phyloP scores from a whole-genome alignment of 306 rosid species.

The Pachyrhizus erosus region DNA sequence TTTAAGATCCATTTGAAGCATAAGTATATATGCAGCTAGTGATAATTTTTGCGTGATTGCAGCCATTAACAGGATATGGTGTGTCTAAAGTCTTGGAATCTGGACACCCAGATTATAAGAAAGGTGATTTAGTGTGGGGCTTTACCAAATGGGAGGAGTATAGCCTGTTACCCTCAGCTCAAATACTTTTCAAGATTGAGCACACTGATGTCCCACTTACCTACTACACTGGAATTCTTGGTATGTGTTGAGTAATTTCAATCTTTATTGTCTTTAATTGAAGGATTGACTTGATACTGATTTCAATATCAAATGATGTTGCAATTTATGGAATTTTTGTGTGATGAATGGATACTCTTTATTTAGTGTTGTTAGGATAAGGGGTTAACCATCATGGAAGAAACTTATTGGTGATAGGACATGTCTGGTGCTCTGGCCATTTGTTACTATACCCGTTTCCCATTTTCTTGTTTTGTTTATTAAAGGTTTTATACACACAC shows the following conservation, averaged over 20 bases:
- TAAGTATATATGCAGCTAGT: neutral
- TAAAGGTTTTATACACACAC: neutral
- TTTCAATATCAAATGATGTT: neutral
- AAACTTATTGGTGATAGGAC: neutral
- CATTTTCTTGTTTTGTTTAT: neutral
- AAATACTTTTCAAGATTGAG: conserved; percentile 47
- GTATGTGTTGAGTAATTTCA: conserved; percentile 23
- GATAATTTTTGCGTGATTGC: neutral
- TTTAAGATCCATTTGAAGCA: too few relatives aligned
- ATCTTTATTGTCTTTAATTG: neutral
- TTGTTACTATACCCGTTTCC: neutral
- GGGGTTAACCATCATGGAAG: neutral
- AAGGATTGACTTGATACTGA: neutral
- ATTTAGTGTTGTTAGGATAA: neutral
- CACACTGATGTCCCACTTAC: conserved; percentile 48
- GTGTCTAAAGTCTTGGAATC: conserved; percentile 50
- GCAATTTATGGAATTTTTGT: neutral
- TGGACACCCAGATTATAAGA: conserved; percentile 37
- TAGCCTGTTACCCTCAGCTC: conserved; percentile 40
- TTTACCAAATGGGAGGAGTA: conserved; percentile 49
- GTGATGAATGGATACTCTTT: neutral
- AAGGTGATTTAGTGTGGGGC: conserved; percentile 46
- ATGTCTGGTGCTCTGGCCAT: neutral
- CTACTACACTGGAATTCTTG: conserved; percentile 50
- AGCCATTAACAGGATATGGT: conserved; percentile 40